Conservation (phyloP, 192 early-diverging fungal genomes). For the Radiomyces spectabilis region DNA sequence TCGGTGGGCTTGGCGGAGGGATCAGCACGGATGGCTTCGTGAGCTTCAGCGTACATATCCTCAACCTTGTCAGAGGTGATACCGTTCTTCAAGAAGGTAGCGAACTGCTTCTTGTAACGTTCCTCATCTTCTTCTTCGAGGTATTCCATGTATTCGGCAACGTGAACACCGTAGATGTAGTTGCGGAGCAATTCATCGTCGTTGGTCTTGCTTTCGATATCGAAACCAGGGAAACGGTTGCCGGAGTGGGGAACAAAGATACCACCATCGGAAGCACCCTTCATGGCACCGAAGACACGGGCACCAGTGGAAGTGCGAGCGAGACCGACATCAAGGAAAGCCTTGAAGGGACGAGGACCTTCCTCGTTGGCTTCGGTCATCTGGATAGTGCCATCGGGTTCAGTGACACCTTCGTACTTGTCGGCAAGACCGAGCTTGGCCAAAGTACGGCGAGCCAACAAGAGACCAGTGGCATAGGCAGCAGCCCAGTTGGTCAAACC, state of each 20-base stretch:
- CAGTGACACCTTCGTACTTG: slow-evolving; percentile 93
- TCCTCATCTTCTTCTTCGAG: slow-evolving; percentile 99
- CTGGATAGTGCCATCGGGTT: slow-evolving; percentile 82
- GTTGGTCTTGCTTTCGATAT: slow-evolving; percentile 76
- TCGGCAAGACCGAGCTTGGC: slow-evolving; percentile 90
- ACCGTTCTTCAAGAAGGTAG: slow-evolving; percentile 84
- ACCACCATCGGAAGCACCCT: slow-evolving; percentile 99
- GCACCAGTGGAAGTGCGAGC: slow-evolving; percentile 96
- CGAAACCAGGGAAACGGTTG: slow-evolving; percentile 96
- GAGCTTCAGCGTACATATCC: slow-evolving; percentile 89
- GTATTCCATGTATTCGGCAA: slow-evolving; percentile 96
- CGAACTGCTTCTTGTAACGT: slow-evolving; percentile 92
- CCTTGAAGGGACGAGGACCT: slow-evolving; percentile 95
- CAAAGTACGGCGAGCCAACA: slow-evolving; percentile 92
- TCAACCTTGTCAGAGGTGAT: slow-evolving; percentile 87
- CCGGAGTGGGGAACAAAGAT: slow-evolving; percentile 93
- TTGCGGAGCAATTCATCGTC: slow-evolving; percentile 88
- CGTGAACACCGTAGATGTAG: slow-evolving; percentile 98
- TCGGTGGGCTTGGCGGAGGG: slow-evolving; percentile 63
- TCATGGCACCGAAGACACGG: slow-evolving; percentile 94
- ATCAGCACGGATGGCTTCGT: slow-evolving; percentile 89
- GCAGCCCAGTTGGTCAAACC: slow-evolving; percentile 99
- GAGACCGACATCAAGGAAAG: slow-evolving; percentile 95
- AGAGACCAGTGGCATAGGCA: slow-evolving; percentile 96
- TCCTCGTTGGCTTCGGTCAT: slow-evolving; percentile 87